Evolutionary conservation across 1,284 basidiomycete genomes (phyloP).

Genomic region (Moesziomyces sp.): DNA sequence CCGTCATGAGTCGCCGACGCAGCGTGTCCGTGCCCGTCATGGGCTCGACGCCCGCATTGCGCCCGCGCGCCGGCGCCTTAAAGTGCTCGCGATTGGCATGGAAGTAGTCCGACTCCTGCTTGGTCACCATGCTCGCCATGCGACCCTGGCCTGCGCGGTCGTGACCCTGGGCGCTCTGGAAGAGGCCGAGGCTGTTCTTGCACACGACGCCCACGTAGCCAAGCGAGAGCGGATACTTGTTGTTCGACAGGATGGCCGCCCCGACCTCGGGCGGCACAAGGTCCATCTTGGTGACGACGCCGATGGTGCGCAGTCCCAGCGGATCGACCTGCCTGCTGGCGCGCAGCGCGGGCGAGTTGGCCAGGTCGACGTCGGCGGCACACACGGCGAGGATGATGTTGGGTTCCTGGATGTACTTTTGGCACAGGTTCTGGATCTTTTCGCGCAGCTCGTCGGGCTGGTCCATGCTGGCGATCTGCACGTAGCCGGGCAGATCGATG

Average conservation of each 20-base stretch:
- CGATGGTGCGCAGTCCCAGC: conserved; percentile 91
- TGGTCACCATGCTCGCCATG: conserved; percentile 72
- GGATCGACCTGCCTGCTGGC: conserved; percentile 95
- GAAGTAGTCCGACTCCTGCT: conserved; percentile 85
- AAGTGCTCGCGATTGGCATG: conserved; percentile 78
- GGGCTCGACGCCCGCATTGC: conserved; percentile 70
- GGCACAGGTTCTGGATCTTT: conserved; percentile 88
- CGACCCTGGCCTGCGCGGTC: conserved; percentile 51
- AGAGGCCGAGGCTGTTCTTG: conserved; percentile 56
- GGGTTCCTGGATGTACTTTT: conserved; percentile 95
- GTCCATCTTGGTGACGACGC: conserved; percentile 99
- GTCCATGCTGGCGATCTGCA: conserved; percentile 93
- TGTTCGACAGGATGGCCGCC: conserved; percentile 82
- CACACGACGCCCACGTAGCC: conserved; percentile 98
- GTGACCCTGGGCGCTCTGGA: conserved; percentile 51
- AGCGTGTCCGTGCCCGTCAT: conserved; percentile 91
- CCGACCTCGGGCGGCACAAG: conserved; percentile 87
- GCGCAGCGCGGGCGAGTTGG: conserved; percentile 93
- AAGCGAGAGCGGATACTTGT: conserved; percentile 94
- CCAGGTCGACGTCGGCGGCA: conserved; percentile 96
- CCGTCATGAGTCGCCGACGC: conserved; percentile 89
- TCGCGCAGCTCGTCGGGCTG: conserved; percentile 95
- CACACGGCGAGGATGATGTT: conserved; percentile 98
- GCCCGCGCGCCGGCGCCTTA: conserved; percentile 69
- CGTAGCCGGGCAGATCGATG: conserved; percentile 96